phyloP scores from a whole-genome alignment of 164 flowering plant species.

The Stephania yunnanensis region DNA sequence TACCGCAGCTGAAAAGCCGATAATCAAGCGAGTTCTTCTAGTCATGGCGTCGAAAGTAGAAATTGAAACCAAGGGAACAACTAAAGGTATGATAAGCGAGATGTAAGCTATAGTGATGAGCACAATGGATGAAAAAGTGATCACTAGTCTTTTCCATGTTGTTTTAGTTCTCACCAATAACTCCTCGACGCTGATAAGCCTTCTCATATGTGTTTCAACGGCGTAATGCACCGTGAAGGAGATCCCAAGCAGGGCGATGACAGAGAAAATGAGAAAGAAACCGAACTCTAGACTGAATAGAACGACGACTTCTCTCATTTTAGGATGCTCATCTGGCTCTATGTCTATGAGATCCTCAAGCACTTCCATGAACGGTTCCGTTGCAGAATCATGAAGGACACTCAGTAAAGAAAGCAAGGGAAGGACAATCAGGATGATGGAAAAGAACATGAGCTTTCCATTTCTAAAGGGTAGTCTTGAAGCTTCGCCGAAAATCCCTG shows the following conservation, averaged over 20 bases:
- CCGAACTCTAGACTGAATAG: constrained; percentile 5
- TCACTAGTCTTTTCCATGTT: constrained; percentile 18
- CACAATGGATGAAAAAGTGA: constrained; percentile 19
- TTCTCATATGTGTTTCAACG: constrained; percentile 2
- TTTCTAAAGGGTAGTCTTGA: constrained; percentile 9
- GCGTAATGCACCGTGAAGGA: constrained; percentile 5
- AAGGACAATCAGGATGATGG: constrained; percentile 4
- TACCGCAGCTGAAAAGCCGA: constrained; percentile 7
- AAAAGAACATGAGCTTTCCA: constrained; percentile 11
- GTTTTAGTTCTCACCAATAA: constrained; percentile 3
- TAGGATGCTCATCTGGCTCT: background rate
- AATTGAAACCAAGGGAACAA: background rate
- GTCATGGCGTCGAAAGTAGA: background rate
- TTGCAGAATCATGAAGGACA: constrained; percentile 4
- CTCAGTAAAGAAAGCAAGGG: constrained; percentile 3
- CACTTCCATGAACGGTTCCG: constrained; percentile 5
- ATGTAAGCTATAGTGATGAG: constrained; percentile 3
- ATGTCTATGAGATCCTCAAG: background rate
- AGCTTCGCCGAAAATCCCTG: constrained; percentile 8
- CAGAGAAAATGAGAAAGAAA: constrained; percentile 10
- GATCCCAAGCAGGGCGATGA: constrained; percentile 9
- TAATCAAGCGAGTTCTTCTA: background rate
- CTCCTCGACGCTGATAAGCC: background rate
- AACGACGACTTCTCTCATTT: background rate
- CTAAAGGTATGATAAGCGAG: background rate